Evolutionary conservation across 192 early-diverging fungal genomes (phyloP).

Genomic region (Backusella luteola): DNA sequence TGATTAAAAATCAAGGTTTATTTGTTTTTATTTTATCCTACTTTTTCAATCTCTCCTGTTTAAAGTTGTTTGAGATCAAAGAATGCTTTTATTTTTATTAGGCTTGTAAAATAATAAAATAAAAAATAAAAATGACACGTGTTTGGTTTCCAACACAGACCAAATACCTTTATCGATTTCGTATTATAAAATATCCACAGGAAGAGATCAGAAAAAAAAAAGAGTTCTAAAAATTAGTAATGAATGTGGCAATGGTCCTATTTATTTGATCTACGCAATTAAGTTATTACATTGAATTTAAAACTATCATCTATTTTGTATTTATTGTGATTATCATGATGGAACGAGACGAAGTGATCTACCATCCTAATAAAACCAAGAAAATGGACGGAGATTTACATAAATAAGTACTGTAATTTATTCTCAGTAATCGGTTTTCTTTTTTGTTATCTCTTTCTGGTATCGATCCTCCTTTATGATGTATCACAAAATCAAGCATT

Average conservation of each 20-base stretch:
- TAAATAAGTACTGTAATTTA: not conserved
- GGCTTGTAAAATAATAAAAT: not conserved
- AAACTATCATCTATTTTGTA: not conserved
- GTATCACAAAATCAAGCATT: not conserved
- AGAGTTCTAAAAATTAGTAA: not conserved
- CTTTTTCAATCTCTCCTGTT: not conserved
- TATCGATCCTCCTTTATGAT: not conserved
- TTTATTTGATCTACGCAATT: not conserved
- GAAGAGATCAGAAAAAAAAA: not conserved
- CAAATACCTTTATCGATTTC: not conserved
- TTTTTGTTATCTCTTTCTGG: not conserved
- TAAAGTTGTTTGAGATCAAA: conserved; percentile 2
- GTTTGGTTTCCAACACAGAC: conserved; percentile 3
- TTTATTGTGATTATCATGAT: not conserved
- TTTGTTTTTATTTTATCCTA: conserved; percentile 8
- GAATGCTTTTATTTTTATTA: not conserved
- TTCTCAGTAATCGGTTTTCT: not conserved
- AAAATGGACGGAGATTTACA: not conserved
- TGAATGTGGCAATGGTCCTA: not conserved
- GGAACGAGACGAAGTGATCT: not conserved
- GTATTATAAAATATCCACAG: not conserved
- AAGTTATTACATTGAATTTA: not conserved
- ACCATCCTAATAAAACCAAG: not conserved
- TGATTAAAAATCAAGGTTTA: not conserved
- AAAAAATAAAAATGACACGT: not conserved